Percentiles rank a stretch among this genome's conserved stretches.
Conservation (phyloP, 2,329 filamentous ascomycete species). For the Exserohilum turcica region DNA sequence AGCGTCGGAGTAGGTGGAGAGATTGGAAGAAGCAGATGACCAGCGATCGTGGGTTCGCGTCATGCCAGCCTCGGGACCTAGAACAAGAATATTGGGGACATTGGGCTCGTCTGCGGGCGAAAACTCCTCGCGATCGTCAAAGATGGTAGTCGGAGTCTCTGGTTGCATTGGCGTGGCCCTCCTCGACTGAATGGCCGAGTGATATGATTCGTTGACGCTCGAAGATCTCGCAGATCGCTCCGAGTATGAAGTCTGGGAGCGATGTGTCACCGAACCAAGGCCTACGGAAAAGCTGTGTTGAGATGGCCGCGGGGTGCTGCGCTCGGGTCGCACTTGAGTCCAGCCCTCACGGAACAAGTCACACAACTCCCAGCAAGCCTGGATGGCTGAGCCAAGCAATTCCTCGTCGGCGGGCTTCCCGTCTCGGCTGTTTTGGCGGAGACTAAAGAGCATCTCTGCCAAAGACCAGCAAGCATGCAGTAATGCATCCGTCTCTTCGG, state of each 20-base stretch:
- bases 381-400: conserved; percentile 81
- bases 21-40: conserved; percentile 75
- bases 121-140: conserved; percentile 79
- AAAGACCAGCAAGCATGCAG: conserved; percentile 87
- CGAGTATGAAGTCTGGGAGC: conserved; percentile 40
- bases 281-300: conserved; percentile 68
- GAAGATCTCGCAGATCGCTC: conserved; percentile 44
- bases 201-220: conserved; percentile 55
- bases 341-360: conserved; percentile 92
- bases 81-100: conserved; percentile 84
- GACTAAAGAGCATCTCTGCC: conserved; percentile 89
- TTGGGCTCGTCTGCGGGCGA: conserved; percentile 75
- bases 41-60: conserved; percentile 67
- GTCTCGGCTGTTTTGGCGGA: conserved; percentile 80
- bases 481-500: conserved; percentile 81
- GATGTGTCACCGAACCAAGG: conserved; percentile 39
- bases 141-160: conserved; percentile 93
- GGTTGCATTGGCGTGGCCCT: conserved; percentile 56
- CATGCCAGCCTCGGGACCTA: conserved; percentile 68
- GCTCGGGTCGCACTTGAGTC: conserved; percentile 84
- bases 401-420: conserved; percentile 78
- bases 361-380: conserved; percentile 93
- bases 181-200: conserved; percentile 51
- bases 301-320: conserved; percentile 80
- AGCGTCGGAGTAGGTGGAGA: conserved; percentile 78